phyloP scores from a whole-genome alignment of 2,329 filamentous ascomycete genomes.

The Microdochium nivale region DNA sequence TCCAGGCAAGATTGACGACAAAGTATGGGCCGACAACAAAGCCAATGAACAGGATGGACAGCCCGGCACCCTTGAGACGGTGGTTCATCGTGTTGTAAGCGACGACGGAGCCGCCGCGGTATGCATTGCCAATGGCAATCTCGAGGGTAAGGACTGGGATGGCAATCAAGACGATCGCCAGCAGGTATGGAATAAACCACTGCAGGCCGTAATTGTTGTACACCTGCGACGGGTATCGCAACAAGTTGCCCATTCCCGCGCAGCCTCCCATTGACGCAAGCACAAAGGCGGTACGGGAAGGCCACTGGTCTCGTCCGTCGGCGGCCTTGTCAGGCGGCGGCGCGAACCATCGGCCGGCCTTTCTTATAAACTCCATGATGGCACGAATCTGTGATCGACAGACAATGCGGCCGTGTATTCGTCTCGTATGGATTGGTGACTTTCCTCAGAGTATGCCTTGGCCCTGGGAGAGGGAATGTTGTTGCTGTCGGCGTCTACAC shows the following conservation, averaged over 20 bases:
- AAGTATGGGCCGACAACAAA: constrained; percentile 50
- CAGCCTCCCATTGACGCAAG: constrained; percentile 51
- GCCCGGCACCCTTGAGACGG: constrained; percentile 43
- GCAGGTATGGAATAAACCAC: constrained; percentile 51
- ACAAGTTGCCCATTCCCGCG: constrained; percentile 48
- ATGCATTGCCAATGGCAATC: constrained; percentile 62
- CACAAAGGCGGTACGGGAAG: constrained; percentile 43
- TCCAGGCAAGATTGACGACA: constrained; percentile 47
- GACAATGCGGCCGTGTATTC: background rate
- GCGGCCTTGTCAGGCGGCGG: constrained; percentile 26
- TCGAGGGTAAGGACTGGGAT: constrained; percentile 48
- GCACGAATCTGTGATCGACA: background rate
- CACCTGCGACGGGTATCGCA: constrained; percentile 48
- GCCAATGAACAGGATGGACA: constrained; percentile 42
- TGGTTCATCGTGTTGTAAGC: constrained; percentile 44
- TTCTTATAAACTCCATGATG: constrained; percentile 5
- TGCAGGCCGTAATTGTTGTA: constrained; percentile 53
- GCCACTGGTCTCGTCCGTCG: constrained; percentile 44
- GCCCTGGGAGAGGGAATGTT: background rate
- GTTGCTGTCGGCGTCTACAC: background rate
- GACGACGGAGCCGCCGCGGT: constrained; percentile 45
- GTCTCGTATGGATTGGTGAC: background rate
- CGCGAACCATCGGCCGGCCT: constrained; percentile 21
- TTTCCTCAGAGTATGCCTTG: background rate
- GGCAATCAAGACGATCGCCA: constrained; percentile 45